Evolutionary conservation across 106 monocot species (phyloP).

Genomic region (Dactylorhiza incarnata): DNA sequence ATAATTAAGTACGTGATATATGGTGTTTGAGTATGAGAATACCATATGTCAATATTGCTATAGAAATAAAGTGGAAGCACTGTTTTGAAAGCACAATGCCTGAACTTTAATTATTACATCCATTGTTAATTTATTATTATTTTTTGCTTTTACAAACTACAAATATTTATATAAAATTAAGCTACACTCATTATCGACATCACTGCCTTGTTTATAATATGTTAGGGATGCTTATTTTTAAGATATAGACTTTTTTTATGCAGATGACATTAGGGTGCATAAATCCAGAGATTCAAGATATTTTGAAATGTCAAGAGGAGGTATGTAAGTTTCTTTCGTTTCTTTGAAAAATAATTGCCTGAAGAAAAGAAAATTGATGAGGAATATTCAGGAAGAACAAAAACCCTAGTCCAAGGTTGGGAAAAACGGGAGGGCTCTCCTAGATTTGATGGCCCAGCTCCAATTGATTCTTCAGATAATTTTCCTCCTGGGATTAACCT

Average conservation of each 20-base stretch:
- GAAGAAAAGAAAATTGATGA: neutral
- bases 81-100: too few species aligned
- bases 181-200: too few species aligned
- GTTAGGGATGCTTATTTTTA: neutral
- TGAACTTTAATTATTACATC: too few species aligned
- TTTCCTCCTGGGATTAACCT: neutral
- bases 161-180: too few species aligned
- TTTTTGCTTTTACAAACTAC: too few species aligned
- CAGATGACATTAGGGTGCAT: slow-evolving; percentile 7
- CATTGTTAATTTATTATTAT: too few species aligned
- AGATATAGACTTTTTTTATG: neutral
- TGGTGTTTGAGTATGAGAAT: too few species aligned
- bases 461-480: slow-evolving; percentile 2
- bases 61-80: too few species aligned
- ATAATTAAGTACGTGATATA: too few species aligned
- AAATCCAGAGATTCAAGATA: slow-evolving; percentile 12
- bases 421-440: slow-evolving; percentile 3
- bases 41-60: too few species aligned
- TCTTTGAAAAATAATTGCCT: neutral
- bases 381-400: slow-evolving; percentile 4
- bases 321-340: neutral
- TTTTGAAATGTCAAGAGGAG: slow-evolving; percentile 9
- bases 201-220: neutral
- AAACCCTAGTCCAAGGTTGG: slow-evolving; percentile 5
- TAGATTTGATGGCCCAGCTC: neutral